phyloP scores from a whole-genome alignment of 441 rosid genomes.

The Eugenia klotzschiana region DNA sequence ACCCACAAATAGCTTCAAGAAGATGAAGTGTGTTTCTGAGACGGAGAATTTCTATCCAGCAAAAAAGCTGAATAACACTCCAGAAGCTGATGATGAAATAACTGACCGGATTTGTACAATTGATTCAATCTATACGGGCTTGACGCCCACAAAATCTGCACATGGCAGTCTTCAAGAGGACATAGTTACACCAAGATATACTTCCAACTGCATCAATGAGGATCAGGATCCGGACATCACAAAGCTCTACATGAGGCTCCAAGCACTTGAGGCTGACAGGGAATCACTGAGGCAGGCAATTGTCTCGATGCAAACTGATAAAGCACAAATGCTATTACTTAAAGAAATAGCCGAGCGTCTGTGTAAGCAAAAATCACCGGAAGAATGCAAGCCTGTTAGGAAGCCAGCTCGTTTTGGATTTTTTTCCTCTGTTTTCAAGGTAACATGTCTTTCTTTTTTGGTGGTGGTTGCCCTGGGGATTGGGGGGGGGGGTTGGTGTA shows the following conservation, averaged over 20 bases:
- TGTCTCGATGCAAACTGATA: conserved; percentile 6
- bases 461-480: not conserved
- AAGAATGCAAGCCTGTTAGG: not conserved
- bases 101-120: not conserved
- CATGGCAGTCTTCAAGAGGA: not conserved
- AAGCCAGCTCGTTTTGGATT: not conserved
- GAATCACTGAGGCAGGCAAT: conserved; percentile 9
- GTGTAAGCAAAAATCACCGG: not conserved
- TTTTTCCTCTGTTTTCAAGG: conserved; percentile 4
- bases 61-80: not conserved
- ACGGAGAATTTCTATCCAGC: conserved; percentile 8
- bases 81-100: not conserved
- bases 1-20: conserved; percentile 29
- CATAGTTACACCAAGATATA: not conserved
- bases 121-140: not conserved
- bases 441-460: not conserved
- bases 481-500: no score
- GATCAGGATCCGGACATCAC: conserved; percentile 6
- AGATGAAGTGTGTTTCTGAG: conserved; percentile 27
- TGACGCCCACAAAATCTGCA: not conserved
- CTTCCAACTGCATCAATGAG: not conserved
- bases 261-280: conserved; percentile 9
- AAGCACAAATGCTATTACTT: not conserved
- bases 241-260: conserved; percentile 8
- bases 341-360: conserved; percentile 9